Base-by-base conservation (phyloP, 345 rosid genomes). In the Cardamine chenopodiifolia region DNA sequence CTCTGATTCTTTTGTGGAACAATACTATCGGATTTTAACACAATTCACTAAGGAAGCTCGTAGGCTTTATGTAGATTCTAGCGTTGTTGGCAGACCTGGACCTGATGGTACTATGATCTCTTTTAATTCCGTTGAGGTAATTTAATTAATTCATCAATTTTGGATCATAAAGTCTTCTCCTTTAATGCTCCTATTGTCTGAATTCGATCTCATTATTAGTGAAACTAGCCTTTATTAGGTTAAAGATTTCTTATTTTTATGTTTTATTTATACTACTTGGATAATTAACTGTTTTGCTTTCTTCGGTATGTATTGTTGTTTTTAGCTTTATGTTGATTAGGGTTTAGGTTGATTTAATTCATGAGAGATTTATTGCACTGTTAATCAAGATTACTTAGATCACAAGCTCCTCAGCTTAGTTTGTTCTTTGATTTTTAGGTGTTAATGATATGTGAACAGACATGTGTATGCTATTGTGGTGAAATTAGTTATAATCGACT, bases 71-170 rank as follows among this genome's bases (percentile, higher is more conserved):
- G 45, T 23, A 7, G 77, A 52, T 66, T 17, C 18, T 32, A 66
- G 73, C 22, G 59, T 72, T 72, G 57, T 78, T 8, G 72, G 28
- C 59, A 49, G 81, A 72, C 81, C 73, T 31, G 34, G 35, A 6
- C 64, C 50, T 40, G 70, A 72, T 78, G 81, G 81, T 65, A 17
- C 81, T 53, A 72, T 78, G 81, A 10, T 59, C n/a, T 66, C 77
- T 72, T 66, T 72, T 60, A 50, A 55, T 2, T 66, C 81, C 58
- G 23, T 60, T 28, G 65, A 78, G 81, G 81, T 78, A 78, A 55
- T 2, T 42, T 50, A 2, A 4, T 34, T 37, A 6, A 8, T 25
- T 7, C 10, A 3, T 29, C n/a, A 7, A 8, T 59, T 61, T 57
- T 13, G 3, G 0, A 60, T 1, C 48, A 10, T 34, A 54, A 19